A percentile compares a stretch with the other conserved stretches of the same genome.
These are phyloP conservation scores for Penicillium parvum DNA, from an alignment of 495 filamentous ascomycete species.

Conservation along the genomic window DNA sequence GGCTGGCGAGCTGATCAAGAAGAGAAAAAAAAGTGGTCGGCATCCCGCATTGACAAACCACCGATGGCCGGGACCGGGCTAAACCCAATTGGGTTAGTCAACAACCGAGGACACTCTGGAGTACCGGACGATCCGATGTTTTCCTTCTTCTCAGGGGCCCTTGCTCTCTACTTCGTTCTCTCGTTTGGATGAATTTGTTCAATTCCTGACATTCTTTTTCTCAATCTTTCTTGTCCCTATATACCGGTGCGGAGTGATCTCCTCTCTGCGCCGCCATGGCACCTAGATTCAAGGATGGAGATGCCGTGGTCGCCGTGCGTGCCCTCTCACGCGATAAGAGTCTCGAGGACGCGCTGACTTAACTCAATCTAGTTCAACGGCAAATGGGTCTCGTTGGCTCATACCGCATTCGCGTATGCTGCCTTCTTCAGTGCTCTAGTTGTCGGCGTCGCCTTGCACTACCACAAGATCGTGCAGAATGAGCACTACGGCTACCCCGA, in stretches of 20 bases:
- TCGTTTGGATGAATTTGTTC: slow-evolving; percentile 12
- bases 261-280: slow-evolving; percentile 54
- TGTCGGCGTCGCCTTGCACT: slow-evolving; percentile 82
- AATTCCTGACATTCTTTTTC: slow-evolving; percentile 37
- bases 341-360: slow-evolving; percentile 11
- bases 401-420: slow-evolving; percentile 80
- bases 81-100: slow-evolving; percentile 20
- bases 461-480: slow-evolving; percentile 95
- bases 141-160: slow-evolving; percentile 35
- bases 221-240: slow-evolving; percentile 20
- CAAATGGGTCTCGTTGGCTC: slow-evolving; percentile 86
- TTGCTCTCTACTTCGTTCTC: slow-evolving; percentile 19
- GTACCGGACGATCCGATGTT: slow-evolving; percentile 26
- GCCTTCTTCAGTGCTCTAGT: slow-evolving; percentile 90
- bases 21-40: slow-evolving; percentile 35
- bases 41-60: slow-evolving; percentile 35
- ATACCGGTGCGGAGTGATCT: slow-evolving; percentile 17
- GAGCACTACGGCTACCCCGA: slow-evolving; percentile 95
- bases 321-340: slow-evolving; percentile 13
- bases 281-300: slow-evolving; percentile 85
- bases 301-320: slow-evolving; percentile 69
- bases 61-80: slow-evolving; percentile 11
- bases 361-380: slow-evolving; percentile 61
- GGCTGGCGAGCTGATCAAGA: slow-evolving; percentile 14
- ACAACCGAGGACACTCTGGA: slow-evolving; percentile 16